A percentile compares a stretch with the other conserved stretches of the same genome.
Conservation (phyloP, 192 early-diverging fungal genomes). For the Backusella westeae region DNA sequence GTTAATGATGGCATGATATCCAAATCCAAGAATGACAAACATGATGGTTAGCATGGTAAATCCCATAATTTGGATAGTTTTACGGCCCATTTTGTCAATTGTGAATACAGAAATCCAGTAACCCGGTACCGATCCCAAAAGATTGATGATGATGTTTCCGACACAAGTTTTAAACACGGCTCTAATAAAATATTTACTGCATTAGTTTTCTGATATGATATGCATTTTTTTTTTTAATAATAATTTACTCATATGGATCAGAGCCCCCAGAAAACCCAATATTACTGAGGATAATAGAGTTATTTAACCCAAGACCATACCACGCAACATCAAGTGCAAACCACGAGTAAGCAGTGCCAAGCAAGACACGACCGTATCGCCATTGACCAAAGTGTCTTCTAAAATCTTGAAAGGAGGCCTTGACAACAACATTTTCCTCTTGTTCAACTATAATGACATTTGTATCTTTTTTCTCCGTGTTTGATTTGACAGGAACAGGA, state of each 20-base stretch:
- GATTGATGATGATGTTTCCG: constrained; percentile 90
- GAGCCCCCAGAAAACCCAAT: constrained; percentile 59
- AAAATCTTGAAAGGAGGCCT: constrained; percentile 56
- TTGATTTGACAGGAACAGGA: not conserved
- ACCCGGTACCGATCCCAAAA: constrained; percentile 86
- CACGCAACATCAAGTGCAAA: constrained; percentile 78
- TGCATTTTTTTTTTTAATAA: not conserved
- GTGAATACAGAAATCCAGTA: constrained; percentile 94
- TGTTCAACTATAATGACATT: constrained; percentile 27
- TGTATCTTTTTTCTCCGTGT: not conserved
- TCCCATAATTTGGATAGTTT: constrained; percentile 90
- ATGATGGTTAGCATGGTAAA: constrained; percentile 76
- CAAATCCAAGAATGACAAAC: constrained; percentile 74
- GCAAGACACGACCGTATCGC: constrained; percentile 77
- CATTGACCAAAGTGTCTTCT: constrained; percentile 71
- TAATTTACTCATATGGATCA: constrained; percentile 29
- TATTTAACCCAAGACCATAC: constrained; percentile 84
- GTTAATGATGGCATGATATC: constrained; percentile 62
- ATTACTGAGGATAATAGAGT: constrained; percentile 64
- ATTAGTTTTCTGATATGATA: not conserved
- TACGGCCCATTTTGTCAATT: constrained; percentile 89
- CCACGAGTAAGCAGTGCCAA: constrained; percentile 76
- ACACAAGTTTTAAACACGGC: constrained; percentile 70
- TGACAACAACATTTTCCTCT: constrained; percentile 16
- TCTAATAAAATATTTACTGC: constrained; percentile 25